Evolutionary conservation across 768 basidiomycete genomes (phyloP).

Genomic region (Lentinula aciculospora): DNA sequence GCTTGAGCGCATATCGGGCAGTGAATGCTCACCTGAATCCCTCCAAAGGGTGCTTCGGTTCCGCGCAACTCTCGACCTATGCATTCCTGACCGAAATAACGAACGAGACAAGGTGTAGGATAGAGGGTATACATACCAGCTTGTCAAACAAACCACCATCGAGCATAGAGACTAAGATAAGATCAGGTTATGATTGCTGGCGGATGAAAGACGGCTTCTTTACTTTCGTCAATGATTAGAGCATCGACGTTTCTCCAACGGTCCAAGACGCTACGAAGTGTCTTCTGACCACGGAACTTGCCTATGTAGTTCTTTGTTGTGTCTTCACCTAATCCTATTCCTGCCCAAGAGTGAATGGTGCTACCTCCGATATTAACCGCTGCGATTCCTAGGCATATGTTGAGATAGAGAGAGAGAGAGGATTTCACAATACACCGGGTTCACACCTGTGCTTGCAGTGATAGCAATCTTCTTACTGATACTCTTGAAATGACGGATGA

Average conservation of each 20-base stretch:
- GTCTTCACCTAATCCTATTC: conserved; percentile 70
- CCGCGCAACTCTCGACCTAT: conserved; percentile 57
- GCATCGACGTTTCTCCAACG: conserved; percentile 62
- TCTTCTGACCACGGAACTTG: conserved; percentile 43
- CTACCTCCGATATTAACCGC: conserved; percentile 78
- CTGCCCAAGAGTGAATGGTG: conserved; percentile 81
- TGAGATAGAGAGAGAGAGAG: neutral
- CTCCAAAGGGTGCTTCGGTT: conserved; percentile 64
- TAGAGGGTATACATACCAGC: conserved; percentile 37
- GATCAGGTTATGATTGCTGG: neutral
- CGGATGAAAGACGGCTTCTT: conserved; percentile 14
- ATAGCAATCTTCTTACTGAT: conserved; percentile 48
- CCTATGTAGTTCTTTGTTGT: conserved; percentile 42
- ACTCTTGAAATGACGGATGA: conserved; percentile 48
- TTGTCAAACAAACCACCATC: conserved; percentile 79
- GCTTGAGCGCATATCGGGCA: neutral
- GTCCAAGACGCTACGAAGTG: conserved; percentile 31
- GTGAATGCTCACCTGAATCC: conserved; percentile 59
- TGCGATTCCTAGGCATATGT: conserved; percentile 43
- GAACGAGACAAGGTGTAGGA: conserved; percentile 7
- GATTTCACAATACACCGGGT: neutral
- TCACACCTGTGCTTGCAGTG: conserved; percentile 61
- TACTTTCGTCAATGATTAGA: conserved; percentile 85
- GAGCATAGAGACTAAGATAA: conserved; percentile 76
- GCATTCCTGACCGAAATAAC: conserved; percentile 43